A percentile compares a stretch with the other conserved stretches of the same genome.
Conservation (phyloP, 305 asterid species). For the Solanum aculeatissimum region DNA sequence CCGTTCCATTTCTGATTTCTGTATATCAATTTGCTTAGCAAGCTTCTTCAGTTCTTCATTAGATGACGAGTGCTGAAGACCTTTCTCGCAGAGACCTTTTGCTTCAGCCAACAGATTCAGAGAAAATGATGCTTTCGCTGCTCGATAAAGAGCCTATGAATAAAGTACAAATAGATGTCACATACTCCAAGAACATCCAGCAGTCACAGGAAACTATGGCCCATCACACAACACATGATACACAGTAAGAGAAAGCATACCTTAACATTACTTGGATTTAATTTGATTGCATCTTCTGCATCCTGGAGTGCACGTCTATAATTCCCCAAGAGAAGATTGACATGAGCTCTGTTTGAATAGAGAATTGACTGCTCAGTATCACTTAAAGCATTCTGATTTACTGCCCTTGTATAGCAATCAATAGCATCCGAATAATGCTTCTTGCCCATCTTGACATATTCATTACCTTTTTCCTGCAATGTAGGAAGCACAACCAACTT, state of each 20-base stretch:
- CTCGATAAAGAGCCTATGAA: constrained; percentile 70
- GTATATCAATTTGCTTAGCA: constrained; percentile 43
- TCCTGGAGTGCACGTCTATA: constrained; percentile 74
- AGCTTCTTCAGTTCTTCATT: constrained; percentile 68
- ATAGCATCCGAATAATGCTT: constrained; percentile 72
- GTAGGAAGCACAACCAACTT: background rate
- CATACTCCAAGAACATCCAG: background rate
- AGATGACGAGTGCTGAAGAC: constrained; percentile 61
- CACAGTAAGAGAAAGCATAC: constrained; percentile 9
- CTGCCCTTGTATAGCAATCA: constrained; percentile 89
- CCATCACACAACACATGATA: background rate
- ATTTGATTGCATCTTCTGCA: constrained; percentile 69
- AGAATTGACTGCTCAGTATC: constrained; percentile 57
- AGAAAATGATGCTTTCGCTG: constrained; percentile 71
- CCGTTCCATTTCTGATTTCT: constrained; percentile 32
- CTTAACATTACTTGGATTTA: constrained; percentile 62
- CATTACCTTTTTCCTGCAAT: constrained; percentile 80
- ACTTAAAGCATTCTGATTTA: constrained; percentile 70
- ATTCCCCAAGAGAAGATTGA: constrained; percentile 74
- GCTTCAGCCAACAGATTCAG: constrained; percentile 73
- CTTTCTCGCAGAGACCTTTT: constrained; percentile 48
- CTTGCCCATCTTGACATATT: constrained; percentile 69
- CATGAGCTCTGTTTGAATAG: constrained; percentile 87
- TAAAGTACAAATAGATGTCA: background rate
- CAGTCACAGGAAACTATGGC: background rate